Conservation (phyloP, 1,284 basidiomycete genomes). For the Ustilago trichophora region DNA sequence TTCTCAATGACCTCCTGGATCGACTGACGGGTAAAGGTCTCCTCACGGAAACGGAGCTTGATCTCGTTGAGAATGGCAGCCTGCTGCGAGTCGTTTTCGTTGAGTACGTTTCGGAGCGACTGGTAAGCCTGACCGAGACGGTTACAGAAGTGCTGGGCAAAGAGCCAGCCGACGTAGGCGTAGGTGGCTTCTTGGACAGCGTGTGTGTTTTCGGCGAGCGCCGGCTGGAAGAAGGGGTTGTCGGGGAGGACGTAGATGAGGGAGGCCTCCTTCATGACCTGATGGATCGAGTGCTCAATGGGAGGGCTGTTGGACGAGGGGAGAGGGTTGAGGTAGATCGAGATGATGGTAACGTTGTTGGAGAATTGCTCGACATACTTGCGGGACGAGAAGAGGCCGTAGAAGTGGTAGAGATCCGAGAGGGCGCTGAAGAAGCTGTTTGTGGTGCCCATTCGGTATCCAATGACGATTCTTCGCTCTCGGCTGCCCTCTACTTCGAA, state of each 20-base stretch:
- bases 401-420: conserved; percentile 91
- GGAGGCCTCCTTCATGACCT: conserved; percentile 91
- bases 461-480: conserved; percentile 88
- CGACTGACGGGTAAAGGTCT: conserved; percentile 97
- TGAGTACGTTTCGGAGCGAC: conserved; percentile 72
- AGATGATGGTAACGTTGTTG: conserved; percentile 96
- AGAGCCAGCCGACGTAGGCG: conserved; percentile 76
- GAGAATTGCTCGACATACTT: conserved; percentile 98
- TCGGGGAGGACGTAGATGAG: conserved; percentile 93
- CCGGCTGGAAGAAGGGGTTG: conserved; percentile 84
- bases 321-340: conserved; percentile 66
- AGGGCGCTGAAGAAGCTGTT: conserved; percentile 85
- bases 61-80: conserved; percentile 94
- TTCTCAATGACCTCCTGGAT: conserved; percentile 75
- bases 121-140: conserved; percentile 67
- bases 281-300: conserved; percentile 65
- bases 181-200: conserved; percentile 99
- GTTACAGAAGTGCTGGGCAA: conserved; percentile 66
- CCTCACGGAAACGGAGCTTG: conserved; percentile 95
- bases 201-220: conserved; percentile 72
- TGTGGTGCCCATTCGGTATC: conserved; percentile 91
- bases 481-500: conserved; percentile 91
- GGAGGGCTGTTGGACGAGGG: conserved; percentile 59
- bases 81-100: conserved; percentile 89
- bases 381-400: conserved; percentile 90